Base-by-base conservation (phyloP, 2,329 filamentous ascomycete species). In the Monilinia aucupariae region DNA sequence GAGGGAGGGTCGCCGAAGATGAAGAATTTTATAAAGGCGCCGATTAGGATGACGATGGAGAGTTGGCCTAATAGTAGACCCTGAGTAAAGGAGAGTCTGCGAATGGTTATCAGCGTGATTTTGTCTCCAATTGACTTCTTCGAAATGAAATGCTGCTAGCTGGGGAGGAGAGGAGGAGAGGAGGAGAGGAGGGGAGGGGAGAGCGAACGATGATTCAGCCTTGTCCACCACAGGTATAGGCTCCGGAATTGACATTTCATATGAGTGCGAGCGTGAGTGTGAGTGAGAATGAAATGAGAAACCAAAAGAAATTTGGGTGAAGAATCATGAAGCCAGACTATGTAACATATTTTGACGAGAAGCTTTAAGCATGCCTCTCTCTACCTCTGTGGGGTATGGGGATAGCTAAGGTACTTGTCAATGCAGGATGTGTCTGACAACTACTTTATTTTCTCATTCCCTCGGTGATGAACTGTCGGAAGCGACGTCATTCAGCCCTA, bases 1-100 rank as follows among this genome's bases (percentile, higher is more conserved):
- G 90, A 91, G 0, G 92, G 91, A 6, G 91, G 86, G 74, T 97
- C 94, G 70, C 94, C 94, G 74, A 99, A 97, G 73, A 99, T 97
- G 83, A 99, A 99, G 84, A 97, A 99, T 75, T 96, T 96, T 77
- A 99, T 97, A 78, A 99, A 97, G 69, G 89, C 91, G 68, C 92
- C 92, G 66, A 99, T 85, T 47, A 99, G 82, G 30, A 97, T 79
- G 17, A 96, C 90, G 52, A 99, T 90, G 2, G 92, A 96, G 59
- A 99, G 82, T 76, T 99, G 94, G 56, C 94, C 94, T 39, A 97
- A 82, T 55, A 99, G 85, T 70, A 99, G 88, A 34, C 94, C 94
- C 75, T 96, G 91, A 0, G 91, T 96, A 76, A 97, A 97, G 43
- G 91, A 94, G 69, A 94, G 81, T 48, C 91, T 93, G 72, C 8